These are phyloP conservation scores for Sporobolomyces phaffii DNA, from an alignment of 768 basidiomycete genomes.

Conservation along the genomic window DNA sequence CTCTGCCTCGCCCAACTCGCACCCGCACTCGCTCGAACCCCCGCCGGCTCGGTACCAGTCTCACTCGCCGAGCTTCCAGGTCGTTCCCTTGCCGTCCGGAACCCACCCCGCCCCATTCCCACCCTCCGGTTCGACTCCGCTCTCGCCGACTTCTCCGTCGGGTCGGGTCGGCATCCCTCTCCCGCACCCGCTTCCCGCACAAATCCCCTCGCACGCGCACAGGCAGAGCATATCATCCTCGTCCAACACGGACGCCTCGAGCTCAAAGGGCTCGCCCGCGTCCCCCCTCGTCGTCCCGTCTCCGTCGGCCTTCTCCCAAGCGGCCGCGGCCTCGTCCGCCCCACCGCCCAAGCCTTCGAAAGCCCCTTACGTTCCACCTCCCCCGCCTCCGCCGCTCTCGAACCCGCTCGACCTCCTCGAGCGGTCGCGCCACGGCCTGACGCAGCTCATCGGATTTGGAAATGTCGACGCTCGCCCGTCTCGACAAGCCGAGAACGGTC, in stretches of 20 bases:
- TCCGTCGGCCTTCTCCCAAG: background rate
- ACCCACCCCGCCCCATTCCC: background rate
- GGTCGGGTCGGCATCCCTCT: background rate
- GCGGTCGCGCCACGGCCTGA: slow-evolving; percentile 1
- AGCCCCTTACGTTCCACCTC: slow-evolving; percentile 8
- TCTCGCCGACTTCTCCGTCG: slow-evolving; percentile 4
- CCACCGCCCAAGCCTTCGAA: background rate
- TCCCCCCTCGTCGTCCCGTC: background rate
- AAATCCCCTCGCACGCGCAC: background rate
- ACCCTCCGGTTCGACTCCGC: background rate
- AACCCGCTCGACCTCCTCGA: slow-evolving; percentile 22
- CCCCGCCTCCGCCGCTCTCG: slow-evolving; percentile 15
- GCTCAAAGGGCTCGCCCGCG: slow-evolving; percentile 14
- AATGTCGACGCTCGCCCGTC: slow-evolving; percentile 31
- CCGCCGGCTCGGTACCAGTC: slow-evolving; percentile 1
- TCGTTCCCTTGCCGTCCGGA: background rate
- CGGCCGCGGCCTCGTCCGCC: background rate
- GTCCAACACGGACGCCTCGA: background rate
- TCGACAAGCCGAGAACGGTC: background rate
- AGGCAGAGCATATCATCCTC: slow-evolving; percentile 1
- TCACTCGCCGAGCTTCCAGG: background rate
- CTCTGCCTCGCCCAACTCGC: too few species aligned
- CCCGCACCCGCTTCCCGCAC: background rate
- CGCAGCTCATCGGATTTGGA: slow-evolving; percentile 8
- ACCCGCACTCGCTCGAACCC: slow-evolving; percentile 2